Evolutionary conservation across 441 rosid species (phyloP), one percentile per base, ranked within the genome.

Genomic region (Aquilaria agallochum): DNA sequence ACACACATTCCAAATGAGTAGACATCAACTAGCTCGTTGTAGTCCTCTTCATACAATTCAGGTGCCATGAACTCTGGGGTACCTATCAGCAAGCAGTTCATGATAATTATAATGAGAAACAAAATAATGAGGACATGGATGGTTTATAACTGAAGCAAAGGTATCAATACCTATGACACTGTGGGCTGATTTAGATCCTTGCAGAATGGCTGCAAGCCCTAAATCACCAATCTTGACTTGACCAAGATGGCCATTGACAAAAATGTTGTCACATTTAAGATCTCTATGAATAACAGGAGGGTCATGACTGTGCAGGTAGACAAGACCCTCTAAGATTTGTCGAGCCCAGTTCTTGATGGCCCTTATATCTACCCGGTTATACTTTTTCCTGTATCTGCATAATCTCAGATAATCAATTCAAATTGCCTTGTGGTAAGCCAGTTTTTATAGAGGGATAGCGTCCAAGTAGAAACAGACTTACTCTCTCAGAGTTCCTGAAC

Each of bases 41-140:
- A 86, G 42, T 83, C 77, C 80, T 86, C 89, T 62, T 86, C 92
- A 50, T 86, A 86, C 40, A 86, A 59, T 52, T 86, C 89, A 9
- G 92, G 92, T 32, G 92, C 92, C 92, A 86, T 86, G 76, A 86
- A 86, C 76, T 86, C 92, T 0, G 92, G 92, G 8, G 92, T 86
- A 56, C 89, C 92, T 86, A 55, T 30, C 49, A 56, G 10, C 31
- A 51, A 36, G 31, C 15, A 13, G 13, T 11, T 33, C n/a, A 31
- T 58, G 34, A 49, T 27, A 51, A 12, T 45, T 3, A 45, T 20
- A 20, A 20, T 20, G 27, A 20, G n/a, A 36, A 27, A 15, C 53
- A 27, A 12, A 15, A 46, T 56, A 50, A 64, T 46, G 49, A 42
- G 55, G 12, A 56, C 15, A 4, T 56, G 0, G 20, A 54, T 53